Evolutionary conservation across 306 rosid genomes (phyloP).

Genomic region (Rosa persica): DNA sequence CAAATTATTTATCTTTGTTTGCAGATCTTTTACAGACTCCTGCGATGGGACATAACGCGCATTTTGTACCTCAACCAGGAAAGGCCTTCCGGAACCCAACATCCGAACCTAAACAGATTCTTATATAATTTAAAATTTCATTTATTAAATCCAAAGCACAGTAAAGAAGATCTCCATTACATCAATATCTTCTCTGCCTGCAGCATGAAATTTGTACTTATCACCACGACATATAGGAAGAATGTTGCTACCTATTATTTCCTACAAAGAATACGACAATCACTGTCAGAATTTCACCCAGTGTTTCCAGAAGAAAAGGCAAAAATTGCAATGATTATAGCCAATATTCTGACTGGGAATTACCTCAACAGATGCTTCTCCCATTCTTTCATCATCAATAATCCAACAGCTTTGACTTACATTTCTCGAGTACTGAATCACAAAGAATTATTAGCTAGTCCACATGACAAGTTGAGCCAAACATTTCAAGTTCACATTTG

Average conservation of each 20-base stretch:
- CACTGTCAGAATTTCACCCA: conserved; percentile 28
- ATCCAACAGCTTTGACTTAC: conserved; percentile 97
- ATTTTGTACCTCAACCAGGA: conserved; percentile 86
- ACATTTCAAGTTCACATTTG: not conserved
- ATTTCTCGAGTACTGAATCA: conserved; percentile 83
- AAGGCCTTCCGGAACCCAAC: conserved; percentile 95
- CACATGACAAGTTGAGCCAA: not conserved
- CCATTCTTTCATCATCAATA: conserved; percentile 93
- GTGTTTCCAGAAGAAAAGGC: conserved; percentile 14
- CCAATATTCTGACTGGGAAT: conserved; percentile 22
- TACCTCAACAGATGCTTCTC: conserved; percentile 98
- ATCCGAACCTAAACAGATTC: conserved; percentile 67
- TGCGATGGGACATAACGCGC: conserved; percentile 59
- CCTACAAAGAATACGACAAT: conserved; percentile 48
- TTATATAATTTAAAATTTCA: conserved; percentile 30
- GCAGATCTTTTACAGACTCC: conserved; percentile 47
- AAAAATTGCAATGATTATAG: conserved; percentile 11
- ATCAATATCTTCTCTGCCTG: conserved; percentile 97
- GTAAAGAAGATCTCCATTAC: conserved; percentile 41
- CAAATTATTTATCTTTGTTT: conserved; percentile 51
- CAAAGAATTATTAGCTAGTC: conserved; percentile 15
- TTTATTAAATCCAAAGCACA: conserved; percentile 18
- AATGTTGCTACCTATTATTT: conserved; percentile 67
- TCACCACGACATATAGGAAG: conserved; percentile 74
- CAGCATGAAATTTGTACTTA: conserved; percentile 89